These are phyloP conservation scores for Paraphaeosphaeria minitans DNA, from an alignment of 2,329 filamentous ascomycete species.

Conservation along the genomic window DNA sequence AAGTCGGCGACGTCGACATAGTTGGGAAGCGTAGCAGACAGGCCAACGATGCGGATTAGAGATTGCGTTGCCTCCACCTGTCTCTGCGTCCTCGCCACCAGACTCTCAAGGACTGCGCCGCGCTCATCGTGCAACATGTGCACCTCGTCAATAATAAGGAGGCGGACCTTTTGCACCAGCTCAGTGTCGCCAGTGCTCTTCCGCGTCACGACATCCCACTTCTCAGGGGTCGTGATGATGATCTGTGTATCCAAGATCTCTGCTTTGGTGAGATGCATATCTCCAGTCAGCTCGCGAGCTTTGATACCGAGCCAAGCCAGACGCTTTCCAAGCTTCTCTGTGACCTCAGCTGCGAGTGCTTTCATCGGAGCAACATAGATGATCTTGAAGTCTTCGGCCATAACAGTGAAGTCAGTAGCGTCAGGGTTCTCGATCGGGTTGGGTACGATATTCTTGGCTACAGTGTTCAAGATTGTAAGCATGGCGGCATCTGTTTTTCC, in stretches of 20 bases:
- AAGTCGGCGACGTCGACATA: constrained; percentile 97
- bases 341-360: constrained; percentile 93
- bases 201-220: constrained; percentile 97
- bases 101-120: constrained; percentile 91
- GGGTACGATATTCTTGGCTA: constrained; percentile 82
- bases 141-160: constrained; percentile 97
- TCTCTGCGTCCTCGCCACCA: constrained; percentile 91
- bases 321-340: constrained; percentile 88
- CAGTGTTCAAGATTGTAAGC: constrained; percentile 89
- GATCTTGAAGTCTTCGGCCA: constrained; percentile 91
- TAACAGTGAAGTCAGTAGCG: constrained; percentile 80
- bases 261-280: constrained; percentile 97
- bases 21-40: constrained; percentile 95
- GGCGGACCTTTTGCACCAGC: constrained; percentile 92
- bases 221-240: constrained; percentile 97
- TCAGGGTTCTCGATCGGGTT: constrained; percentile 76
- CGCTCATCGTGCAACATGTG: constrained; percentile 99
- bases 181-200: constrained; percentile 98
- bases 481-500: constrained; percentile 99
- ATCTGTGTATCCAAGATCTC: constrained; percentile 97
- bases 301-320: constrained; percentile 92
- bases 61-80: constrained; percentile 99
- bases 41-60: constrained; percentile 90
- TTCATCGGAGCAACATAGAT: constrained; percentile 99
- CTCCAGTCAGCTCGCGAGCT: constrained; percentile 92